Evolutionary conservation across 352 stramenopile species (phyloP).

Genomic region (Thraustotheca clavata): DNA sequence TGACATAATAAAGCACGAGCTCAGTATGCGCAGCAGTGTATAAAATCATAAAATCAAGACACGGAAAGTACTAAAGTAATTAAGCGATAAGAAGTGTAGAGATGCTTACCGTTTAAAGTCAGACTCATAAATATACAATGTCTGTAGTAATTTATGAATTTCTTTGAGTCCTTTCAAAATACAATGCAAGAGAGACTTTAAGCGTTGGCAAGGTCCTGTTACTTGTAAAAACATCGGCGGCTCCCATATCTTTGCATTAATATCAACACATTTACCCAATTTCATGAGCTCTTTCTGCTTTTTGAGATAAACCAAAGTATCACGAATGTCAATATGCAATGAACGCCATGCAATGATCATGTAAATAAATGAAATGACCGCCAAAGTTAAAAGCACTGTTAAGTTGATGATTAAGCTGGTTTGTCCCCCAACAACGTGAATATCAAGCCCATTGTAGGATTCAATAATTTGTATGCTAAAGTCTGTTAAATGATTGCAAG

Average conservation of each 20-base stretch:
- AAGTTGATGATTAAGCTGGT: conserved; percentile 56
- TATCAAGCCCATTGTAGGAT: conserved; percentile 40
- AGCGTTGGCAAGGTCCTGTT: conserved; percentile 27
- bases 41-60: conserved; percentile 58
- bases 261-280: conserved; percentile 42
- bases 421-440: conserved; percentile 54
- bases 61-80: conserved; percentile 27
- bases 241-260: conserved; percentile 45
- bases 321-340: conserved; percentile 45
- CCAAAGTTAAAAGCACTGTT: conserved; percentile 41
- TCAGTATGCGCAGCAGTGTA: conserved; percentile 63
- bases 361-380: conserved; percentile 44
- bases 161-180: conserved; percentile 47
- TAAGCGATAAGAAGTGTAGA: not conserved
- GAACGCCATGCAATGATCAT: conserved; percentile 45
- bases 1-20: conserved; percentile 47
- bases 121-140: conserved; percentile 67
- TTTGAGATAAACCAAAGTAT: conserved; percentile 30
- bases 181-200: conserved; percentile 31
- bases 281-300: conserved; percentile 32
- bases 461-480: conserved; percentile 60
- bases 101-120: conserved; percentile 36
- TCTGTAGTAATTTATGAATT: conserved; percentile 60
- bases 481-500: conserved; percentile 65
- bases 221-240: conserved; percentile 24